These are phyloP conservation scores for Endoconidiophora laricicola DNA, from an alignment of 2,329 filamentous ascomycete species.

Conservation along the genomic window DNA sequence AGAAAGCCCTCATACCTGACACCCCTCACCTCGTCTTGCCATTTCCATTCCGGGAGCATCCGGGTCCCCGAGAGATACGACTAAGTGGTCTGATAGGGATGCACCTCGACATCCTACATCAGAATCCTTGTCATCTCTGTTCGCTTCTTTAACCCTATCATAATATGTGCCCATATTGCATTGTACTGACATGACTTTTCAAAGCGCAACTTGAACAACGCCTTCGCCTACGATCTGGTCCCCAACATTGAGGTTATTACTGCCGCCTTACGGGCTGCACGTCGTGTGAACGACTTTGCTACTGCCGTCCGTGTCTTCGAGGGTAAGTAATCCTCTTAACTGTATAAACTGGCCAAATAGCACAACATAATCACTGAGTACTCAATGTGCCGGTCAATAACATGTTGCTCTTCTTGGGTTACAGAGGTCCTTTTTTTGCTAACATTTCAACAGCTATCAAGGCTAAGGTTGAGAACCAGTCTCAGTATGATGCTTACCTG, in stretches of 20 bases:
- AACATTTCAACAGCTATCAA: conserved; percentile 58
- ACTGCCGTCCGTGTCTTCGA: conserved; percentile 98
- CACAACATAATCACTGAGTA: no score
- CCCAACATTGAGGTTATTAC: conserved; percentile 81
- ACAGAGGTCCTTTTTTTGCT: background rate
- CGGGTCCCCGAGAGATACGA: conserved; percentile 5
- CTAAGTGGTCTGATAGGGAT: conserved; percentile 15
- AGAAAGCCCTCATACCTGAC: background rate
- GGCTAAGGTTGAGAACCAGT: conserved; percentile 97
- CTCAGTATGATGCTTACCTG: conserved; percentile 93
- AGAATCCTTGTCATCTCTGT: background rate
- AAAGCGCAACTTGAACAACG: conserved; percentile 92
- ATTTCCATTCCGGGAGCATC: conserved; percentile 8
- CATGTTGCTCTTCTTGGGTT: no score
- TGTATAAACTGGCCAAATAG: background rate
- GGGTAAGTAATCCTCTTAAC: conserved; percentile 40
- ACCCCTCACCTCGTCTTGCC: background rate
- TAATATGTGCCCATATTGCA: conserved; percentile 11
- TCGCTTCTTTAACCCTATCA: conserved; percentile 7
- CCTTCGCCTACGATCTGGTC: conserved; percentile 98
- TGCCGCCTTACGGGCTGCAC: conserved; percentile 81
- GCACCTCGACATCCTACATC: background rate
- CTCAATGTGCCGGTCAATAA: no score
- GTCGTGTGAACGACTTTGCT: conserved; percentile 95
- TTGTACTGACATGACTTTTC: conserved; percentile 4